These are phyloP conservation scores for Fusarium torulosum DNA, from an alignment of 2,329 filamentous ascomycete species.

Conservation along the genomic window DNA sequence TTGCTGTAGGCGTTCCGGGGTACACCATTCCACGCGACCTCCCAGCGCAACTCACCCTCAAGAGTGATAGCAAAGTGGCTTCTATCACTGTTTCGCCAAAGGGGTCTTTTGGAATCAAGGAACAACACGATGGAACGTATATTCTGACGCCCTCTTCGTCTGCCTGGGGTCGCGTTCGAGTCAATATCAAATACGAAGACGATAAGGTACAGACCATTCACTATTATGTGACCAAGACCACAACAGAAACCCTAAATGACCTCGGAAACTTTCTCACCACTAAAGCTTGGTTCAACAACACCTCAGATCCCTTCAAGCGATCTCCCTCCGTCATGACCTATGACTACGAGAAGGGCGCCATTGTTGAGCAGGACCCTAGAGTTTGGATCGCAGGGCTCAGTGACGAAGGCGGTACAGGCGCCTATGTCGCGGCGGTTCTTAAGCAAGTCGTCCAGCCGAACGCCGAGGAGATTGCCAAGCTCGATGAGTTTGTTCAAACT, in stretches of 20 bases:
- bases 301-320: conserved; percentile 66
- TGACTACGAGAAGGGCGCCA: conserved; percentile 61
- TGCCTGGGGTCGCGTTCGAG: conserved; percentile 63
- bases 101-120: conserved; percentile 53
- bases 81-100: conserved; percentile 56
- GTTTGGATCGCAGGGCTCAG: conserved; percentile 71
- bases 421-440: conserved; percentile 66
- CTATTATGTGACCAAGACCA: conserved; percentile 66
- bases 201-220: conserved; percentile 65
- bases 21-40: conserved; percentile 65
- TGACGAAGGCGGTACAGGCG: conserved; percentile 69
- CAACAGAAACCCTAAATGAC: conserved; percentile 58
- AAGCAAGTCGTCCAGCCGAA: conserved; percentile 67
- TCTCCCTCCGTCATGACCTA: conserved; percentile 69
- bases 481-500: conserved; percentile 66
- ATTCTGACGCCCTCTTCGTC: conserved; percentile 57
- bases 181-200: conserved; percentile 63
- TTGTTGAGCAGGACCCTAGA: conserved; percentile 61
- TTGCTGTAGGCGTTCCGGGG: conserved; percentile 66
- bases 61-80: conserved; percentile 55
- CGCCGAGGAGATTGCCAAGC: conserved; percentile 61
- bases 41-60: conserved; percentile 60
- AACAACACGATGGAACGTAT: conserved; percentile 52
- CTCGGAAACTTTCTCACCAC: conserved; percentile 67
- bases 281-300: conserved; percentile 64